Percentiles rank a stretch among this genome's conserved stretches.
Evolutionary conservation across 2,329 filamentous ascomycete genomes (phyloP).

Genomic region (Alternaria triticina): DNA sequence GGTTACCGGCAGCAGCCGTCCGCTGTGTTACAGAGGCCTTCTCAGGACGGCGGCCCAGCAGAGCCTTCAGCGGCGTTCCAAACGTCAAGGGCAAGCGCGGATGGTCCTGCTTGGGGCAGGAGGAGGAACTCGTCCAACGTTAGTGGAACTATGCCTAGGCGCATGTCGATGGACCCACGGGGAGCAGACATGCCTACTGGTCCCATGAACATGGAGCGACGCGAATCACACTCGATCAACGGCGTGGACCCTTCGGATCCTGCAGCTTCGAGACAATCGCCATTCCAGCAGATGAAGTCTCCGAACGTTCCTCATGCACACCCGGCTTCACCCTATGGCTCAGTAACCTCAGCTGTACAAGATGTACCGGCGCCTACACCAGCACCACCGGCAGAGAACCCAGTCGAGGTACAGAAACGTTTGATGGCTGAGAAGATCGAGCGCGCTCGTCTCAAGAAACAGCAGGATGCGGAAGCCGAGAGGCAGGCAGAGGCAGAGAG

Average conservation of each 20-base stretch:
- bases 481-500: constrained; percentile 74
- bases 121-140: constrained; percentile 89
- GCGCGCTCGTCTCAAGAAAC: constrained; percentile 70
- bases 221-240: constrained; percentile 40
- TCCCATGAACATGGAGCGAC: constrained; percentile 36
- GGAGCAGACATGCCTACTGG: constrained; percentile 47
- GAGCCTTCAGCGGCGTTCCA: constrained; percentile 90
- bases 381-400: constrained; percentile 61
- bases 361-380: constrained; percentile 39
- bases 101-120: constrained; percentile 68
- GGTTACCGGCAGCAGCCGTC: constrained; percentile 76
- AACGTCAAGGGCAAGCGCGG: constrained; percentile 73
- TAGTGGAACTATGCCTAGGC: constrained; percentile 79
- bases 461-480: constrained; percentile 62
- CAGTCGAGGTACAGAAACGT: constrained; percentile 69
- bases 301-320: constrained; percentile 41
- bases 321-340: constrained; percentile 47
- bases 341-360: constrained; percentile 29
- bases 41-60: constrained; percentile 68
- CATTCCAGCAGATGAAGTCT: constrained; percentile 36
- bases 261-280: constrained; percentile 28
- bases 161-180: constrained; percentile 63
- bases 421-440: constrained; percentile 76
- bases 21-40: constrained; percentile 76
- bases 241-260: constrained; percentile 31